These are phyloP conservation scores for Pseudocercospora vitis DNA, from an alignment of 2,329 filamentous ascomycete species.

Conservation along the genomic window DNA sequence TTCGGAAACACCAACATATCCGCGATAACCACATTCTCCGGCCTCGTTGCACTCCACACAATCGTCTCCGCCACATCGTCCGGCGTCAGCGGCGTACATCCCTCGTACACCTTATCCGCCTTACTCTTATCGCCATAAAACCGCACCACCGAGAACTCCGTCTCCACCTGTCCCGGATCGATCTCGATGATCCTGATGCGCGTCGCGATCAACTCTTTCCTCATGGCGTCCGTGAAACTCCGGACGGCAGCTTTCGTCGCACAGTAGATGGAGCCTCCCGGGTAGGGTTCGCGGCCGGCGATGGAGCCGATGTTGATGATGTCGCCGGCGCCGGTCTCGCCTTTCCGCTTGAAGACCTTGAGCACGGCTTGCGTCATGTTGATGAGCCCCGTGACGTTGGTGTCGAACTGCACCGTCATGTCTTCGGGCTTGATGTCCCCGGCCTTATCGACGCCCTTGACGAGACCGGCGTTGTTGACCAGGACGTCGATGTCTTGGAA, in stretches of 20 bases:
- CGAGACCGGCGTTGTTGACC: constrained; percentile 94
- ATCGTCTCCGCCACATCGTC: constrained; percentile 90
- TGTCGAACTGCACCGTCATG: constrained; percentile 82
- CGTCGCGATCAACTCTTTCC: constrained; percentile 78
- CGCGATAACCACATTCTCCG: constrained; percentile 87
- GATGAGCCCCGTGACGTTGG: constrained; percentile 92
- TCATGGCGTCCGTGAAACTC: constrained; percentile 77
- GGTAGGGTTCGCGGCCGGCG: constrained; percentile 83
- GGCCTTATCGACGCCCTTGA: constrained; percentile 82
- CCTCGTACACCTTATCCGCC: constrained; percentile 87
- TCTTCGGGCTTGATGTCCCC: constrained; percentile 81
- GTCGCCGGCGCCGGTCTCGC: constrained; percentile 75
- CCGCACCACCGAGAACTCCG: constrained; percentile 84
- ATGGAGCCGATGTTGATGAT: constrained; percentile 96
- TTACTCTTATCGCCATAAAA: constrained; percentile 87
- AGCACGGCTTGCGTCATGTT: constrained; percentile 93
- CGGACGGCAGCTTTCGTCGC: constrained; percentile 87
- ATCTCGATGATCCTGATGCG: constrained; percentile 82
- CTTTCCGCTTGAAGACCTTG: constrained; percentile 67
- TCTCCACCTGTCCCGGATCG: constrained; percentile 91
- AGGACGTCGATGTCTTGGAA: constrained; percentile 83
- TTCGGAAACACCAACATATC: constrained; percentile 85
- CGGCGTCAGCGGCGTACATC: constrained; percentile 78
- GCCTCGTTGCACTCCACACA: constrained; percentile 78
- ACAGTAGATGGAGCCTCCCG: constrained; percentile 87